Evolutionary conservation across 176 grass and related monocot genomes (phyloP), one percentile per base, ranked within the genome.

Genomic region (Saccharum officinarum): DNA sequence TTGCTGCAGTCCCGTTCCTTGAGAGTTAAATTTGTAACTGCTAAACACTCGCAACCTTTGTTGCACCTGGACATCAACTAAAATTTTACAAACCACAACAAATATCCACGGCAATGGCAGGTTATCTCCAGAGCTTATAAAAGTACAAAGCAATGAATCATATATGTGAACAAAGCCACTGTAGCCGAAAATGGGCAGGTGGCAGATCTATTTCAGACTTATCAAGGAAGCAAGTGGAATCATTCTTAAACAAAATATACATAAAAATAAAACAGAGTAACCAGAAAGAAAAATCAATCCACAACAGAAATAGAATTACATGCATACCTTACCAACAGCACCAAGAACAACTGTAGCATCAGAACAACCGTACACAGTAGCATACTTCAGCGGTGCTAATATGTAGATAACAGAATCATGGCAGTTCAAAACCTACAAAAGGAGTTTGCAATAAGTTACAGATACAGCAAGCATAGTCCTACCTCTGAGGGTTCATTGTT

Each of bases 361-460:
- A 50, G 90, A 95, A 86, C 93, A 95, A 67, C 93, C 93, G 70
- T 92, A 92, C 2, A 95, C 82, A 5, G 87, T 95, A 83, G 93
- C 93, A 92, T 92, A 92, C 52, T 81, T 95, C 76, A 95, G 63
- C 1, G 97, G 97, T 86, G 97, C 93, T 74, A 98, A 85, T 75
- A 99, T 90, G 90, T 96, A 96, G 83, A 99, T 99, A 69, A 91
- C 92, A 54, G 97, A 96, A 86, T 99, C 97, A 86, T 99, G 93
- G 83, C 97, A 96, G 84, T 99, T 96, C 71, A 99, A 85, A 84
- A 99, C 94, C 97, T 99, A 61, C 57, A 94, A 66, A 85, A 83
- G 14, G 20, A 85, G 22, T 45, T 41, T 67, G 62, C 30, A 77
- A 1, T 33, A 39, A 54, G 67, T 69, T 81, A 79, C 16, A 44